These are phyloP conservation scores for Keithomyces neogunnii DNA, from an alignment of 2,329 filamentous ascomycete genomes.

Conservation along the genomic window DNA sequence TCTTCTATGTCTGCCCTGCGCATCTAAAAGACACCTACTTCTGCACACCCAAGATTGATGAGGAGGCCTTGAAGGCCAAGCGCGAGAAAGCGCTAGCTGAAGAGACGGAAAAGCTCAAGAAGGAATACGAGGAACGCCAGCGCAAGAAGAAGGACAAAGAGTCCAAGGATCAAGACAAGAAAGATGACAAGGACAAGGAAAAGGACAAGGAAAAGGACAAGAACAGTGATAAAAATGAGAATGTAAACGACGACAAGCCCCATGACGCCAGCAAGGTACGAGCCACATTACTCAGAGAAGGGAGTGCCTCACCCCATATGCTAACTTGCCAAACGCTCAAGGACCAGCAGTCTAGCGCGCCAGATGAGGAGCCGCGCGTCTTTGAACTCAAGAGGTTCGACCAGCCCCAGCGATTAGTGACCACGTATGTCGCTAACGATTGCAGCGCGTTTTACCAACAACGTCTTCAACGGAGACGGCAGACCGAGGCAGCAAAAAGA, in stretches of 20 bases:
- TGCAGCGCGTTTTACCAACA: constrained; percentile 76
- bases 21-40: constrained; percentile 82
- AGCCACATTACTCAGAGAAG: too few species aligned
- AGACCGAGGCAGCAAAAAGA: constrained; percentile 51
- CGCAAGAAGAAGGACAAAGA: constrained; percentile 62
- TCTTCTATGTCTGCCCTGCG: constrained; percentile 80
- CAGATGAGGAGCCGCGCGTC: constrained; percentile 64
- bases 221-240: constrained; percentile 16
- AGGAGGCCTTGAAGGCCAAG: constrained; percentile 54
- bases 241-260: constrained; percentile 20
- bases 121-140: constrained; percentile 69
- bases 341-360: constrained; percentile 11
- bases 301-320: too few species aligned
- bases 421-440: not conserved
- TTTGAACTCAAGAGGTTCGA: constrained; percentile 74
- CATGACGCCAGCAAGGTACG: constrained; percentile 11
- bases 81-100: constrained; percentile 53
- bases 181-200: constrained; percentile 26
- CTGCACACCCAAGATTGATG: constrained; percentile 65
- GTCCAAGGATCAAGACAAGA: constrained; percentile 42
- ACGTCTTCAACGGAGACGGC: constrained; percentile 63
- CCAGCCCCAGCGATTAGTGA: not conserved
- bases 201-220: constrained; percentile 22
- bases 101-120: constrained; percentile 57
- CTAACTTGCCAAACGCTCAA: constrained; percentile 11